Base-by-base conservation (phyloP, 1,284 basidiomycete genomes). In the Neolentinus lepideus region DNA sequence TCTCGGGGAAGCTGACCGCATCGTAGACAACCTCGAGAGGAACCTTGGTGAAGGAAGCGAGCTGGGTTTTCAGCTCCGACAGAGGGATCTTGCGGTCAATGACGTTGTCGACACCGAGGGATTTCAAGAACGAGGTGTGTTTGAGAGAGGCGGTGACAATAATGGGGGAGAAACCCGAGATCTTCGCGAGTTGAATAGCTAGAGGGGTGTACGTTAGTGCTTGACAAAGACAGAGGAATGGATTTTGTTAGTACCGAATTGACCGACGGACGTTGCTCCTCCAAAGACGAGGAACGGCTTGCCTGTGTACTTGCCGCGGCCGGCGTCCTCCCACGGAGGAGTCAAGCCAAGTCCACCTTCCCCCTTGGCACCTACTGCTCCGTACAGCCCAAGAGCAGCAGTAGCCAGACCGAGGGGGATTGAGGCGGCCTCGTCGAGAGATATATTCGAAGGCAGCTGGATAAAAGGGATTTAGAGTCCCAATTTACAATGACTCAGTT, bases 341-440 rank as follows among this genome's bases (percentile, higher is more conserved):
- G 52, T 58, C 21, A 63, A 47, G 16, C 51, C 57, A n/a, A 52
- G 56, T 22, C 12, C 38, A 2, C 56, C 58, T 3, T 60, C 59
- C 6, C 43, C 43, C 16, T 16, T 16, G 4, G 4, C 16, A 46
- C 10, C 10, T 9, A 60, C 43, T n/a, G 14, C n/a, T 21, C 50
- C 38, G 33, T 68, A 73, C 10, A 68, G 58, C 2, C 62, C 68
- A 16, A 70, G 52, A 1, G 61, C 62, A 19, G 71, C 69, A 2
- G 69, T 64, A 19, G 27, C 57, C 36, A 68, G 47, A 31, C 56
- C 60, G 26, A 61, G 36, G 4, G 67, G 60, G 2, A 75, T 57
- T 1, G 73, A 66, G 1, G 73, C 71, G 36, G 64, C 68, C 58
- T 69, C 67, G 8, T 80, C 78, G 54, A 77, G 76, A 1, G 75